These are phyloP conservation scores for Colletotrichum orbiculare DNA, from an alignment of 2,329 filamentous ascomycete species.

Conservation along the genomic window DNA sequence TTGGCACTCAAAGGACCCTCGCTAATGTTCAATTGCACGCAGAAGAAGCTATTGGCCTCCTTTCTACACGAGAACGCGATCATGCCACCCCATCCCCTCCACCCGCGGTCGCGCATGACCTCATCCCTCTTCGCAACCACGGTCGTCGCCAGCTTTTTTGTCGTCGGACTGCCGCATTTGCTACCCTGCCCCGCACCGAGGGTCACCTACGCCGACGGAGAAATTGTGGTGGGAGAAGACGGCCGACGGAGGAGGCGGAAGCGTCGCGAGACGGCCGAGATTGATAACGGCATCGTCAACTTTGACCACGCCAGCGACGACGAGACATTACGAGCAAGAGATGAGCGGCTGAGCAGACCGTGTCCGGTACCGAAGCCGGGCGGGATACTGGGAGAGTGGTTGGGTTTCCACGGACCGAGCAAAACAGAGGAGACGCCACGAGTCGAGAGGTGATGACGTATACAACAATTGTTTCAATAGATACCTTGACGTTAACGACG, in stretches of 20 bases:
- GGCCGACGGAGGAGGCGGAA: slow-evolving; percentile 58
- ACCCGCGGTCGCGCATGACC: slow-evolving; percentile 93
- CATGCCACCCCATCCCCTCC: slow-evolving; percentile 85
- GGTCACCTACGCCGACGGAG: slow-evolving; percentile 78
- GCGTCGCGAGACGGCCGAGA: slow-evolving; percentile 49
- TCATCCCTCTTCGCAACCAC: slow-evolving; percentile 96
- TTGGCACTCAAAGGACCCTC: neutral
- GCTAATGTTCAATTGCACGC: slow-evolving; percentile 27
- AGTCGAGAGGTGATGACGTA: slow-evolving; percentile 23
- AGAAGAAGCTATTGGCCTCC: slow-evolving; percentile 13
- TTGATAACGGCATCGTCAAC: slow-evolving; percentile 60
- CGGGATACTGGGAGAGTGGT: slow-evolving; percentile 78
- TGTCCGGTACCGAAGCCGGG: slow-evolving; percentile 94
- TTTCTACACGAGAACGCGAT: slow-evolving; percentile 39
- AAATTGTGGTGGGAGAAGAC: slow-evolving; percentile 58
- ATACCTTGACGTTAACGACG: slow-evolving; percentile 28
- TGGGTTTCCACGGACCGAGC: slow-evolving; percentile 69
- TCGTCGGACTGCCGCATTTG: slow-evolving; percentile 89
- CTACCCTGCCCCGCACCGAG: slow-evolving; percentile 91
- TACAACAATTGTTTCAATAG: slow-evolving; percentile 30
- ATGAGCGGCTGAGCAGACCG: slow-evolving; percentile 70
- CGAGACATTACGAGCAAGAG: slow-evolving; percentile 42
- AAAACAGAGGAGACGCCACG: slow-evolving; percentile 12
- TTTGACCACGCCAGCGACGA: slow-evolving; percentile 55
- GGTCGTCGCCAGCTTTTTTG: slow-evolving; percentile 87